These are phyloP conservation scores for Keithomyces neogunnii DNA, from an alignment of 2,329 filamentous ascomycete genomes.

Conservation along the genomic window DNA sequence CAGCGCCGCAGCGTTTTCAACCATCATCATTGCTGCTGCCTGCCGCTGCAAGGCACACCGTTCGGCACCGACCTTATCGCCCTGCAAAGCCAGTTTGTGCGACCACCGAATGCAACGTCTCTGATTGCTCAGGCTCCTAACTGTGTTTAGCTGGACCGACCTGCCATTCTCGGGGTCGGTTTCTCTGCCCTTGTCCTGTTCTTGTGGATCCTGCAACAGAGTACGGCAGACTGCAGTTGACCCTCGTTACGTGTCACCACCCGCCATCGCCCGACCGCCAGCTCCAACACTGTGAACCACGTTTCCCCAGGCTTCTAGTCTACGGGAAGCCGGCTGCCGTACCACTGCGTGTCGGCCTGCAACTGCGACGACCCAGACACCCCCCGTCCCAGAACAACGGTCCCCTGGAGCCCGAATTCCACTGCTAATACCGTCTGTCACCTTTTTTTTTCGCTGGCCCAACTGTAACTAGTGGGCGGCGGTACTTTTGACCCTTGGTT, in stretches of 20 bases:
- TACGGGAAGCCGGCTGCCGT: not conserved
- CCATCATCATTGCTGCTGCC: not conserved
- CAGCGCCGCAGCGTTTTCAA: not conserved
- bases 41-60: constrained; percentile 2
- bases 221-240: not conserved
- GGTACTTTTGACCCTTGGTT: not conserved
- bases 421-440: not conserved
- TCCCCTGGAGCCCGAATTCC: constrained; percentile 3
- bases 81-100: not conserved
- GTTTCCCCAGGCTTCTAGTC: constrained; percentile 3
- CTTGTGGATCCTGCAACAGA: not conserved
- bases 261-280: constrained; percentile 1
- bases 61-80: not conserved
- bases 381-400: not conserved
- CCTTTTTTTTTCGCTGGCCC: not conserved
- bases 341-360: not conserved
- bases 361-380: not conserved
- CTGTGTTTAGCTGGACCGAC: not conserved
- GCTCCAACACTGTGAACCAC: not conserved
- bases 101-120: not conserved
- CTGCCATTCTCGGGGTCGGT: constrained; percentile 1
- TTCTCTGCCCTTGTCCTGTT: not conserved
- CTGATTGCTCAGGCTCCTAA: not conserved
- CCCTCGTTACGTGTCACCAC: constrained; percentile 3
- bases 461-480: not conserved